phyloP scores from a whole-genome alignment of 1,284 basidiomycete genomes.

The Rhizopogon hawkerae region DNA sequence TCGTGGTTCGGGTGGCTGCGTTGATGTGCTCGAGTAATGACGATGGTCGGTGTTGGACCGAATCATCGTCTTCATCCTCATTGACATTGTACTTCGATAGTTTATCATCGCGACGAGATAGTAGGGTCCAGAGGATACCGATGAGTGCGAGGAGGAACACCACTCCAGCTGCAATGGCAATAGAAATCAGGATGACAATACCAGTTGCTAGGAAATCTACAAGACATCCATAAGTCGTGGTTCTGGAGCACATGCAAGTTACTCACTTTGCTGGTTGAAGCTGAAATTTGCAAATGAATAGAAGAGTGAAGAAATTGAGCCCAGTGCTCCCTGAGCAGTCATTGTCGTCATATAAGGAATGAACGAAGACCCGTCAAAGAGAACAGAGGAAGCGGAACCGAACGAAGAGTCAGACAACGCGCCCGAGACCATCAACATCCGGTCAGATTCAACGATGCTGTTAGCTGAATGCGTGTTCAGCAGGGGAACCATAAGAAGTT shows the following conservation, averaged over 20 bases:
- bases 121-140: conserved; percentile 84
- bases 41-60: conserved; percentile 65
- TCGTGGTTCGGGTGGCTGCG: conserved; percentile 73
- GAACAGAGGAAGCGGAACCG: conserved; percentile 74
- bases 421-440: conserved; percentile 89
- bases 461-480: conserved; percentile 65
- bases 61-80: conserved; percentile 70
- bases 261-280: conserved; percentile 66
- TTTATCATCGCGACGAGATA: conserved; percentile 70
- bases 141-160: conserved; percentile 87
- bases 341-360: conserved; percentile 79
- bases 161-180: conserved; percentile 91
- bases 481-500: conserved; percentile 86
- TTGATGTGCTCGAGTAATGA: conserved; percentile 82
- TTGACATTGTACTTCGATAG: conserved; percentile 47
- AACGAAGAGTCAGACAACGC: conserved; percentile 60
- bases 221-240: conserved; percentile 6
- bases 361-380: conserved; percentile 82
- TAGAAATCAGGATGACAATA: conserved; percentile 93
- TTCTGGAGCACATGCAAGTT: neutral
- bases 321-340: conserved; percentile 59
- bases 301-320: conserved; percentile 74
- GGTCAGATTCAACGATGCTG: conserved; percentile 71
- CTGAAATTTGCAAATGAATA: conserved; percentile 70
- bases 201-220: conserved; percentile 84